Evolutionary conservation across 2,329 filamentous ascomycete genomes (phyloP).

Genomic region (Byssothecium circinans): DNA sequence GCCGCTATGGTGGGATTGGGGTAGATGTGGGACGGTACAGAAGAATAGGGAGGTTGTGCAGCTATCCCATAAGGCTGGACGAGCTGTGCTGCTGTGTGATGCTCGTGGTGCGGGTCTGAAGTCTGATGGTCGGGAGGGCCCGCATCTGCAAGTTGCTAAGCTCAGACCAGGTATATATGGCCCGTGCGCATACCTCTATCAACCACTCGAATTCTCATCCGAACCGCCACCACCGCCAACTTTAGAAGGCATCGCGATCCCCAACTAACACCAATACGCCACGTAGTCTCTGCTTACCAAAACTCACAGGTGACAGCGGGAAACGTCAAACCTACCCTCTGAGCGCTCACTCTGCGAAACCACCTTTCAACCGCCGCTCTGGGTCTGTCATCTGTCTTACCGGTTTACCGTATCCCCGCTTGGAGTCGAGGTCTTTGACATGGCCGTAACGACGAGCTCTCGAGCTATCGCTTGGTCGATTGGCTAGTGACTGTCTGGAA

Average conservation of each 20-base stretch:
- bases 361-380: slow-evolving; percentile 21
- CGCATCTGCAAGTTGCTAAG: too few relatives aligned
- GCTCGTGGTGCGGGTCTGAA: slow-evolving; percentile 2
- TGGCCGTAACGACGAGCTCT: neutral
- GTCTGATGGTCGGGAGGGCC: slow-evolving; percentile 5
- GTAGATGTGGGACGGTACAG: neutral
- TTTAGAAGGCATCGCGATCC: neutral
- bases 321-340: neutral
- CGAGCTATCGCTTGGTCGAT: neutral
- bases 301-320: neutral
- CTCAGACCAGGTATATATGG: too few relatives aligned
- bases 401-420: slow-evolving; percentile 10
- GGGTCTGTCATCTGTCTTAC: slow-evolving; percentile 16
- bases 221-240: neutral
- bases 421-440: neutral
- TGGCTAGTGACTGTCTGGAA: neutral
- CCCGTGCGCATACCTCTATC: slow-evolving; percentile 1
- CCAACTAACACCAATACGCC: neutral
- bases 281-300: neutral
- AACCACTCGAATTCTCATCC: neutral
- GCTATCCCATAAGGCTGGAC: neutral
- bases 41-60: neutral
- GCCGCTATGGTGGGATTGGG: neutral
- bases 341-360: neutral
- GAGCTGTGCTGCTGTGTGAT: slow-evolving; percentile 5